Evolutionary conservation across 805 yeast genomes (phyloP).

Genomic region (Lipomyces mesembrius): DNA sequence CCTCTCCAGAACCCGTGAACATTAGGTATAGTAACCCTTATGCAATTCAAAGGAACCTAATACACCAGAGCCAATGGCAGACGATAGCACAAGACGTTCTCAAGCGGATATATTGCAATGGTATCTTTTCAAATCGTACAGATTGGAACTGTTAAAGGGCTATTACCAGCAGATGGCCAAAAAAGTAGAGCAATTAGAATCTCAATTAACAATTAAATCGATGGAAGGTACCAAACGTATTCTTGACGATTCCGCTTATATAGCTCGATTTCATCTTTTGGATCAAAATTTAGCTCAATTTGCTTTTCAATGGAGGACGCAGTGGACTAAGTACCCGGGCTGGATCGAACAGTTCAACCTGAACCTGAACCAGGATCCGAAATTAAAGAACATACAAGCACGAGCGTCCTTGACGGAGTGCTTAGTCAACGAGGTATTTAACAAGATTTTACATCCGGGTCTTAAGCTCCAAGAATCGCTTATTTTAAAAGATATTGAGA

Average conservation of each 20-base stretch:
- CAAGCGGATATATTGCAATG: background rate
- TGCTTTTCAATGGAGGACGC: background rate
- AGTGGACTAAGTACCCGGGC: slow-evolving; percentile 4
- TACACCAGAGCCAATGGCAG: background rate
- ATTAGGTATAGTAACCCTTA: background rate
- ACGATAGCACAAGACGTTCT: background rate
- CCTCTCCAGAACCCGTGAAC: background rate
- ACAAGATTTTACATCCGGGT: slow-evolving; percentile 7
- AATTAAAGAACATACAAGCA: background rate
- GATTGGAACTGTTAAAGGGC: background rate
- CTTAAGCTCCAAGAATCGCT: slow-evolving; percentile 5
- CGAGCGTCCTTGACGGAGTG: slow-evolving; percentile 7
- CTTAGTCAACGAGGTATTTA: slow-evolving; percentile 4
- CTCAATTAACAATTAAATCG: background rate
- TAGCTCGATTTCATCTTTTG: background rate
- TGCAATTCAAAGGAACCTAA: background rate
- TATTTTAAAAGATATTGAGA: background rate
- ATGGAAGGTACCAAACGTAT: background rate
- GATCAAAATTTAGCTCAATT: background rate
- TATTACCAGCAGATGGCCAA: background rate
- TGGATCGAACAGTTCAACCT: background rate
- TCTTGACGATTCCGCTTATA: slow-evolving; percentile 2
- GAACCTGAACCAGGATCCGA: background rate
- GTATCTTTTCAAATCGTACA: background rate
- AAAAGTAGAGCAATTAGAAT: background rate